Conservation (phyloP, 371 early-diverging fungal genomes). For the Cokeromyces recurvatus region DNA sequence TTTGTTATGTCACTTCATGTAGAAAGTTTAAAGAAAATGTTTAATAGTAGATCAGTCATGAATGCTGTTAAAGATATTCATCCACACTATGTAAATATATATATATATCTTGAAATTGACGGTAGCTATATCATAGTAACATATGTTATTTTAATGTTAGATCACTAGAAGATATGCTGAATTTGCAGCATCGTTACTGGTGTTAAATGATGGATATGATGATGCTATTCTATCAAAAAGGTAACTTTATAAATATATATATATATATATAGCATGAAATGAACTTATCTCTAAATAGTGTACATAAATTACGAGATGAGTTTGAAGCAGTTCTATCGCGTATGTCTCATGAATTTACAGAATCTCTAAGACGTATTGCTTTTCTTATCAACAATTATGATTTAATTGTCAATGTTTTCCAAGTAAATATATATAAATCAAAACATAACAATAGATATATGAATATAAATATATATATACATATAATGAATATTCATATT, state of each 20-base stretch:
- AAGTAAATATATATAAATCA: slow-evolving; percentile 19
- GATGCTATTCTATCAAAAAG: slow-evolving; percentile 76
- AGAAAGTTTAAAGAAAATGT: slow-evolving; percentile 74
- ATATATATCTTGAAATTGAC: no score
- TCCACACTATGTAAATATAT: slow-evolving; percentile 77
- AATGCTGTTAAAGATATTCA: slow-evolving; percentile 66
- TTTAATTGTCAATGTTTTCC: slow-evolving; percentile 71
- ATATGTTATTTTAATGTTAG: no score
- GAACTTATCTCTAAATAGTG: slow-evolving; percentile 28
- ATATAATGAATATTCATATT: no score
- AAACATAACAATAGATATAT: not conserved
- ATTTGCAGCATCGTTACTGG: slow-evolving; percentile 82
- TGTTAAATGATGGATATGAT: slow-evolving; percentile 80
- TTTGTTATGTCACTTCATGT: slow-evolving; percentile 82
- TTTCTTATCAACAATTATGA: slow-evolving; percentile 93
- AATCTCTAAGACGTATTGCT: slow-evolving; percentile 62
- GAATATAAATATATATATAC: not conserved
- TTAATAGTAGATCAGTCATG: slow-evolving; percentile 49
- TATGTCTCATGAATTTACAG: slow-evolving; percentile 71
- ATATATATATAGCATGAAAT: no score
- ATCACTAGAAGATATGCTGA: slow-evolving; percentile 81
- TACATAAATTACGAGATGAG: slow-evolving; percentile 73
- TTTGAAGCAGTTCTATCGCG: slow-evolving; percentile 65
- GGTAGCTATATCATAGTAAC: not conserved
- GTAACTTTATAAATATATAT: no score